Evolutionary conservation across 2,329 filamentous ascomycete species (phyloP).

Genomic region (Ceratocystis eucalypticola): DNA sequence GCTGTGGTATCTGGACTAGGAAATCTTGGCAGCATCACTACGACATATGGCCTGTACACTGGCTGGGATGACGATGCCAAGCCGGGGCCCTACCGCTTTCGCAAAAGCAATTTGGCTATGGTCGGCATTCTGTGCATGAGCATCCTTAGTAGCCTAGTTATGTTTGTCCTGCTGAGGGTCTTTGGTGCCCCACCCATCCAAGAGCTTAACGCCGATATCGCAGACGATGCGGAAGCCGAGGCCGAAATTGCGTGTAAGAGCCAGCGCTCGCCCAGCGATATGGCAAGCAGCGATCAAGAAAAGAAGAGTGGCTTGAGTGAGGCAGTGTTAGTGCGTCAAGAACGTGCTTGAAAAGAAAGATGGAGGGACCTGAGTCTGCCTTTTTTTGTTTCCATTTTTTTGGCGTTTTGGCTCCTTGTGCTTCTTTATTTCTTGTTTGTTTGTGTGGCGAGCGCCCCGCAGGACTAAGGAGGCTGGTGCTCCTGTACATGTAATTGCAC

Average conservation of each 20-base stretch:
- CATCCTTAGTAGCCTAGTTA: slow-evolving; percentile 56
- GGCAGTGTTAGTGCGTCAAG: neutral
- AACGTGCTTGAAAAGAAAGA: neutral
- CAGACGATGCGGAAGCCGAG: slow-evolving; percentile 25
- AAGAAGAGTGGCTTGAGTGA: neutral
- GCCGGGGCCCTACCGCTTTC: slow-evolving; percentile 57
- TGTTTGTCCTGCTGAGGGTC: slow-evolving; percentile 51
- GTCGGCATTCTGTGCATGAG: slow-evolving; percentile 70
- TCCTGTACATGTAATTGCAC: no score
- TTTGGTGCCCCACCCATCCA: slow-evolving; percentile 35
- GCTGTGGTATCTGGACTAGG: slow-evolving; percentile 78
- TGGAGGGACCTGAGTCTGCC: neutral
- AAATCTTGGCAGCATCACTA: slow-evolving; percentile 73
- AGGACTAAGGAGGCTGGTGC: no score
- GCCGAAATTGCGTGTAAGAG: slow-evolving; percentile 23
- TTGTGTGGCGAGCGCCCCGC: no score
- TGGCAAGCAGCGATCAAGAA: neutral
- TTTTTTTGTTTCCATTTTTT: neutral
- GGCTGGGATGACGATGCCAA: slow-evolving; percentile 68
- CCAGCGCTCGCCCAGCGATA: neutral
- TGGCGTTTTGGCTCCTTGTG: no score
- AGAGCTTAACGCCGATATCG: slow-evolving; percentile 27
- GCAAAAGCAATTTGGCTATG: slow-evolving; percentile 77
- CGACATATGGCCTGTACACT: slow-evolving; percentile 77
- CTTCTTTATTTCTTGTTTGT: no score